phyloP scores from a whole-genome alignment of 2,329 filamentous ascomycete genomes.

The Rhynchosporium graminicola region DNA sequence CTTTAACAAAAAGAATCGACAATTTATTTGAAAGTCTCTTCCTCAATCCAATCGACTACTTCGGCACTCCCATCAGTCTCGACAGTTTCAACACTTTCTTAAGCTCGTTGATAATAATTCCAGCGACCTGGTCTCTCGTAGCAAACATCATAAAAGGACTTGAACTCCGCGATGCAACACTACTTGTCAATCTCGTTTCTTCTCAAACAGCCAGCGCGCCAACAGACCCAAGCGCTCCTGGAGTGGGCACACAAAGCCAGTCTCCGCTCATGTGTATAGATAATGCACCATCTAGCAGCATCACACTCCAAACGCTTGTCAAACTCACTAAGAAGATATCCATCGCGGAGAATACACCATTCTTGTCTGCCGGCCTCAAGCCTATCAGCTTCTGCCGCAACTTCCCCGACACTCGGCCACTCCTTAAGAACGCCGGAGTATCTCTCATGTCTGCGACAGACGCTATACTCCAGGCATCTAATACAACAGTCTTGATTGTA shows the following conservation, averaged over 20 bases:
- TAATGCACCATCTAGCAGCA: conserved; percentile 22
- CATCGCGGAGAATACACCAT: conserved; percentile 22
- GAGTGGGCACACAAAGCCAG: neutral
- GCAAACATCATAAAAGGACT: conserved; percentile 13
- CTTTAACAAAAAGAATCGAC: conserved; percentile 10
- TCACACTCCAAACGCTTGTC: conserved; percentile 22
- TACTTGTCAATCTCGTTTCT: conserved; percentile 6
- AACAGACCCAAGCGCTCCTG: neutral
- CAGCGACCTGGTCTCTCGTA: conserved; percentile 10
- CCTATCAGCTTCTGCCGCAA: conserved; percentile 28
- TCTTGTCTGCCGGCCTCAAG: conserved; percentile 22
- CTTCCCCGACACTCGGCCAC: conserved; percentile 23
- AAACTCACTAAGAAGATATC: conserved; percentile 25
- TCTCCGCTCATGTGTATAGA: conserved; percentile 24
- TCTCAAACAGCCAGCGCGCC: conserved; percentile 2
- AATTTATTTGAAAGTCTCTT: conserved; percentile 10
- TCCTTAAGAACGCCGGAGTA: conserved; percentile 14
- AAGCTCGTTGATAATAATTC: conserved; percentile 9
- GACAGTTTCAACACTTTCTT: conserved; percentile 14
- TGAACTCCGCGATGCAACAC: conserved; percentile 16
- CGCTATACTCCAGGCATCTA: conserved; percentile 12
- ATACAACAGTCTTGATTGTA: conserved; percentile 24
- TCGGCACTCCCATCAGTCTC: conserved; percentile 4
- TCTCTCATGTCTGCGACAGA: conserved; percentile 3
- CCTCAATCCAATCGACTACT: conserved; percentile 14